Evolutionary conservation across 2,329 filamentous ascomycete species (phyloP).

Genomic region (Penicillium paneum): DNA sequence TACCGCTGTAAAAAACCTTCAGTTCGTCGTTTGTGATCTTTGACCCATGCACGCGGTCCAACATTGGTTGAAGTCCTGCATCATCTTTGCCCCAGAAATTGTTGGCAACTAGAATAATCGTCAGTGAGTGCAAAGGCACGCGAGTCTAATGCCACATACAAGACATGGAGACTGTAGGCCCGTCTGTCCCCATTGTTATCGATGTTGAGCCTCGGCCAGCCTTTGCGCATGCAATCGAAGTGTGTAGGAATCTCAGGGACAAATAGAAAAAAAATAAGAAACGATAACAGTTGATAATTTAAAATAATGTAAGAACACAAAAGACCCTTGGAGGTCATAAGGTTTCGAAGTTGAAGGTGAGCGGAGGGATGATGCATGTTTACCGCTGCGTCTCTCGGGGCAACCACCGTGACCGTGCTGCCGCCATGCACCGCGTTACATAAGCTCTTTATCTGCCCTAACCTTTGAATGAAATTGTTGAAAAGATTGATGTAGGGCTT

Average conservation of each 20-base stretch:
- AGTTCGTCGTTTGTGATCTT: slow-evolving; percentile 95
- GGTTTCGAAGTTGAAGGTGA: slow-evolving; percentile 16
- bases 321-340: slow-evolving; percentile 21
- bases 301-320: slow-evolving; percentile 7
- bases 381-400: slow-evolving; percentile 26
- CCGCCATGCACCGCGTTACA: slow-evolving; percentile 11
- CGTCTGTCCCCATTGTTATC: slow-evolving; percentile 58
- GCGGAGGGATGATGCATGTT: slow-evolving; percentile 23
- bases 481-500: not conserved
- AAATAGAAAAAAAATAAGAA: slow-evolving; percentile 10
- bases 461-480: not conserved
- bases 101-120: slow-evolving; percentile 67
- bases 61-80: slow-evolving; percentile 84
- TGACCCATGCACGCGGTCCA: slow-evolving; percentile 90
- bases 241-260: slow-evolving; percentile 4
- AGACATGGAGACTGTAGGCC: slow-evolving; percentile 64
- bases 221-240: slow-evolving; percentile 31
- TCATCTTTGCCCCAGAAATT: slow-evolving; percentile 99
- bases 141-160: slow-evolving; percentile 48
- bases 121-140: slow-evolving; percentile 2
- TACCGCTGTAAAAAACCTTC: slow-evolving; percentile 82
- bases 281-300: slow-evolving; percentile 3
- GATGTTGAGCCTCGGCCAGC: slow-evolving; percentile 36
- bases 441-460: slow-evolving; percentile 3
- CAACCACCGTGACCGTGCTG: slow-evolving; percentile 14